These are phyloP conservation scores for Cocos nucifera DNA, from an alignment of 176 grass and related monocot species.

Conservation along the genomic window DNA sequence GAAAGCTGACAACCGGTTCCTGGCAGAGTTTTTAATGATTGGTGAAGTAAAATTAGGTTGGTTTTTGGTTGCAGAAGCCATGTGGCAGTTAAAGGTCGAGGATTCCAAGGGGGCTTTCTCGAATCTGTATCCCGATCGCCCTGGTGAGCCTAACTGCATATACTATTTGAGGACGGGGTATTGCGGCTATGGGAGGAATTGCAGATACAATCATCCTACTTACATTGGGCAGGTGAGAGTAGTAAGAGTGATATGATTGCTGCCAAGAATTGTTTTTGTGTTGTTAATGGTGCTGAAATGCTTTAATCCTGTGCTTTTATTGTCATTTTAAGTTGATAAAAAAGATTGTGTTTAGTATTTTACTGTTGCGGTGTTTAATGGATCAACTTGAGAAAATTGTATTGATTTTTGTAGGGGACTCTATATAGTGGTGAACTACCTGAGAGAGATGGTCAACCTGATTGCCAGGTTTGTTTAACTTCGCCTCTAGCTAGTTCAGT, in stretches of 20 bases:
- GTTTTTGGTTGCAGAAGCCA: slow-evolving; percentile 14
- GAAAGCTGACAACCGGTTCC: too few species aligned
- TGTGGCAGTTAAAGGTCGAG: slow-evolving; percentile 19
- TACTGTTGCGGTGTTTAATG: too few species aligned
- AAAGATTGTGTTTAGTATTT: too few species aligned
- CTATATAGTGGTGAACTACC: slow-evolving; percentile 30
- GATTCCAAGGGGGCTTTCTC: slow-evolving; percentile 7
- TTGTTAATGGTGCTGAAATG: too few species aligned
- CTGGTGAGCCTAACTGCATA: slow-evolving; percentile 29
- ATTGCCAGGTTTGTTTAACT: slow-evolving; percentile 38
- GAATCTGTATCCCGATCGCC: slow-evolving; percentile 31
- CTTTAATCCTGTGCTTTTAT: too few species aligned
- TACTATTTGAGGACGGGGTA: slow-evolving; percentile 31
- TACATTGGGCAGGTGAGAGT: slow-evolving; percentile 12
- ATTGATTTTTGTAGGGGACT: slow-evolving; percentile 16
- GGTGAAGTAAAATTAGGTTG: too few species aligned
- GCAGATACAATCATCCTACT: slow-evolving; percentile 37
- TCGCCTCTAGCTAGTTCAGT: too few species aligned
- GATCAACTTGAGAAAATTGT: neutral
- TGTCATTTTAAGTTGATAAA: too few species aligned
- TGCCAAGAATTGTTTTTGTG: neutral
- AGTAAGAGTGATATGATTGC: neutral
- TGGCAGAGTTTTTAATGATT: too few species aligned
- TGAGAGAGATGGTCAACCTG: slow-evolving; percentile 46
- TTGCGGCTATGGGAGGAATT: slow-evolving; percentile 37